These are phyloP conservation scores for Podaxis rugospora DNA, from an alignment of 768 basidiomycete genomes.

Conservation along the genomic window DNA sequence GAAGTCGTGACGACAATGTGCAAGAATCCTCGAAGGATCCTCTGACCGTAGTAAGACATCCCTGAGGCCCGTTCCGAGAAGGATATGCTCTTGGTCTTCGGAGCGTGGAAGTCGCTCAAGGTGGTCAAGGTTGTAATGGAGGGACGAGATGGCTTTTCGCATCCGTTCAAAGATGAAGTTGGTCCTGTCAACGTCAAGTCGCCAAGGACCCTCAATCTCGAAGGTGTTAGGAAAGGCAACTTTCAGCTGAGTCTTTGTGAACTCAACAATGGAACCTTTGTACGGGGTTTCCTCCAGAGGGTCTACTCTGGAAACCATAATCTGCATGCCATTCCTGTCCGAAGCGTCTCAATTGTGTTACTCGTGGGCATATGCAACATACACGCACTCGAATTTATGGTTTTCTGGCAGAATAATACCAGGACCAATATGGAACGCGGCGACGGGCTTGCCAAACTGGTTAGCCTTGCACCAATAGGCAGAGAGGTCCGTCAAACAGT, in stretches of 20 bases:
- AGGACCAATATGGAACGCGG: slow-evolving; percentile 60
- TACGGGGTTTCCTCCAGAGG: slow-evolving; percentile 53
- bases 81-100: slow-evolving; percentile 43
- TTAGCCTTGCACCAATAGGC: slow-evolving; percentile 68
- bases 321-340: slow-evolving; percentile 64
- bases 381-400: slow-evolving; percentile 60
- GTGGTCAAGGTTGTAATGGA: slow-evolving; percentile 49
- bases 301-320: slow-evolving; percentile 59
- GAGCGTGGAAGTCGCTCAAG: slow-evolving; percentile 29
- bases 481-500: slow-evolving; percentile 58
- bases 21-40: slow-evolving; percentile 11
- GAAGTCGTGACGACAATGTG: not conserved
- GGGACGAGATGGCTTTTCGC: slow-evolving; percentile 54
- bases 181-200: slow-evolving; percentile 67
- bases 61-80: slow-evolving; percentile 70
- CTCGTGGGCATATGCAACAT: not conserved
- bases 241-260: slow-evolving; percentile 47
- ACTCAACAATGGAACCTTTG: slow-evolving; percentile 51
- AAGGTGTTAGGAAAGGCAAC: slow-evolving; percentile 51
- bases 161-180: slow-evolving; percentile 67
- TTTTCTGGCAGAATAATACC: slow-evolving; percentile 61
- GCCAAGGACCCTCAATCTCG: slow-evolving; percentile 47
- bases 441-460: slow-evolving; percentile 61
- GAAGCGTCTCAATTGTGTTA: not conserved
- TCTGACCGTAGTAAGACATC: slow-evolving; percentile 59